Base-by-base conservation (phyloP, 2,329 filamentous ascomycete genomes). In the Penicillium rolfsii region DNA sequence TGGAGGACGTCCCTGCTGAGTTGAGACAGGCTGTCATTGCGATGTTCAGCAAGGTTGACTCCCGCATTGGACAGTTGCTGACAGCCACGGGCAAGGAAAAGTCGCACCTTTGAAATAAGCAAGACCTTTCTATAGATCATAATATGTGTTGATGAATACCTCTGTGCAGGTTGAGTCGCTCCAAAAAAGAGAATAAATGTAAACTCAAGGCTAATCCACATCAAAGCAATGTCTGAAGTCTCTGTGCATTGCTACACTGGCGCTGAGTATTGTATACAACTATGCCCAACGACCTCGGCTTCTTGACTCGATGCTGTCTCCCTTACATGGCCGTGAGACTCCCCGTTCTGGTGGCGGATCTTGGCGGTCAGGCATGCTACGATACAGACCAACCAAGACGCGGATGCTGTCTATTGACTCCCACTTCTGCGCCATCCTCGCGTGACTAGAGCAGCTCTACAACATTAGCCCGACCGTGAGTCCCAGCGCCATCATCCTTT, bases 1-100 rank as follows among this genome's bases (percentile, higher is more conserved):
- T 73, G 41, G 70, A 70, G 33, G 59, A 62, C 0, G 61, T 75
- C n/a, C 55, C 66, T 35, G 49, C 54, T 9, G 57, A 63, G 52
- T 59, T 73, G 30, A 64, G 52, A 16, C 60, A 61, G 6, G 61
- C 64, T 26, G 66, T 60, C 14, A 57, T 28, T 14, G 55, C 46
- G 3, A 64, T 62, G 53, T 65, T 63, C 28, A 60, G 50, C 58
- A 64, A 64, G 35, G 59, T 59, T 9, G 60, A 64, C 24, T 30
- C 54, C 7, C 57, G 41, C 5, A 62, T 64, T 41, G 57, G 58
- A 38, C 61, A 70, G 57, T 49, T 67, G 61, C 35, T 68, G 30
- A 46, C 45, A 1, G 45, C 45, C 14, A 19, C 30, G 45, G 45
- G 45, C 2, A 48, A 48, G 45, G 45, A 48, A 16, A 30, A 6